These are phyloP conservation scores for Quercus cerris DNA, from an alignment of 306 rosid species.

Conservation along the genomic window DNA sequence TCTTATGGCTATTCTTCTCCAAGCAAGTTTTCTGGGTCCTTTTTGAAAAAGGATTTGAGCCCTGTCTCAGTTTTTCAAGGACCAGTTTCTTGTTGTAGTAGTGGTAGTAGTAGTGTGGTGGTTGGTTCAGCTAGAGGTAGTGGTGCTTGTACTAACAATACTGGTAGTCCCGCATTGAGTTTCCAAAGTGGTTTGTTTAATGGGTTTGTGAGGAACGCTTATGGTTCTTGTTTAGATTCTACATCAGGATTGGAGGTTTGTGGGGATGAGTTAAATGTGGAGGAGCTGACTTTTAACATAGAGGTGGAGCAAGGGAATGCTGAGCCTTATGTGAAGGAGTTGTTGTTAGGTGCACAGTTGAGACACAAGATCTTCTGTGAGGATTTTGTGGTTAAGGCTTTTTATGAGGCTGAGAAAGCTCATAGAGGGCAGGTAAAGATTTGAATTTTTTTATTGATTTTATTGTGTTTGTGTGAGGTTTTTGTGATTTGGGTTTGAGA, in stretches of 20 bases:
- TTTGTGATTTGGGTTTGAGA: constrained; percentile 14
- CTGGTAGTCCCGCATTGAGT: not conserved
- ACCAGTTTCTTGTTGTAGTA: constrained; percentile 71
- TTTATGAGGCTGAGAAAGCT: constrained; percentile 90
- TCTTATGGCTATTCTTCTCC: constrained; percentile 74
- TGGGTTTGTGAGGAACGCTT: constrained; percentile 82
- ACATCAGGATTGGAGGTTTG: constrained; percentile 24
- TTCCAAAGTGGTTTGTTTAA: constrained; percentile 49
- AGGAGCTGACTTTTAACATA: constrained; percentile 78
- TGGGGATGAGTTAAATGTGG: constrained; percentile 43
- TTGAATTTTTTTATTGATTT: not conserved
- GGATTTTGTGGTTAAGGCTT: constrained; percentile 83
- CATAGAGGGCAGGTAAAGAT: constrained; percentile 87
- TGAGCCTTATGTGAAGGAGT: constrained; percentile 72
- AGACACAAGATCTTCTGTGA: constrained; percentile 78
- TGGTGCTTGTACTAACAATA: too few species aligned
- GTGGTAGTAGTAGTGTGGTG: constrained; percentile 10
- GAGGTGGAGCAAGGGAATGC: constrained; percentile 53
- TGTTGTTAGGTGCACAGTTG: constrained; percentile 76
- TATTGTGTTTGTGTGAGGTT: constrained; percentile 2
- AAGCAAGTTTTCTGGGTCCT: constrained; percentile 51
- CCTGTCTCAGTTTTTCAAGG: constrained; percentile 91
- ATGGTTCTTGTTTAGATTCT: constrained; percentile 67
- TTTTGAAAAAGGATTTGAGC: constrained; percentile 74
- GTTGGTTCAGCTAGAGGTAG: constrained; percentile 41